Evolutionary conservation across 352 stramenopile species (phyloP), one percentile per base, ranked within the genome.

Genomic region (Pilasporangium apinafurcum): DNA sequence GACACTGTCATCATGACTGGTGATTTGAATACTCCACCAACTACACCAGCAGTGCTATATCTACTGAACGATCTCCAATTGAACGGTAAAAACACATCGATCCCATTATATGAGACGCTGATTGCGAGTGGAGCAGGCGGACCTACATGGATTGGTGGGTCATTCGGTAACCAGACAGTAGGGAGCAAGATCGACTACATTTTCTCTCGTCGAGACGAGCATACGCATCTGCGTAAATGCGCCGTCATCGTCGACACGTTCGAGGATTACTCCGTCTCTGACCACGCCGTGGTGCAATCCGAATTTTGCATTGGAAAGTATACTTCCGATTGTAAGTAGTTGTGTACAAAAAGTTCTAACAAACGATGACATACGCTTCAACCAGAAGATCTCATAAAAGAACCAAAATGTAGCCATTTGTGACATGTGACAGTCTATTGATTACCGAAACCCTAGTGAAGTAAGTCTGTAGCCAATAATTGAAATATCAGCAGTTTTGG

Each of bases 101-200:
- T 86, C 13, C 65, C 65, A 0, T 37, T 90, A 45, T 88, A 83
- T 43, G 71, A 86, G 30, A 81, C 78, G 18, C 44, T 90, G 21
- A 69, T 55, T 17, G 64, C 57, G 13, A 55, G 58, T 6, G 64
- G 57, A 8, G 59, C 51, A 1, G 65, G 60, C 2, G 70, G 72
- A 0, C 33, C 53, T 3, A 88, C 78, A 24, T 88, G 68, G 70
- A 86, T 90, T 33, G 78, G 68, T 8, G 47, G 51, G 10, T 81
- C 69, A 0, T 87, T 86, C 16, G 52, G 56, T 16, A 52, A 48
- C 44, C 48, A 53, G 13, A 39, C 56, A 7, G 36, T 21, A 14
- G 61, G 46, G 21, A 29, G 39, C 35, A 88, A 88, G 42, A 56
- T 73, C 41, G 78, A 88, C 61, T 91, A 86, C 56, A 80, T 88